Base-by-base conservation (phyloP, 2,329 filamentous ascomycete species). In the Botrytis deweyae region DNA sequence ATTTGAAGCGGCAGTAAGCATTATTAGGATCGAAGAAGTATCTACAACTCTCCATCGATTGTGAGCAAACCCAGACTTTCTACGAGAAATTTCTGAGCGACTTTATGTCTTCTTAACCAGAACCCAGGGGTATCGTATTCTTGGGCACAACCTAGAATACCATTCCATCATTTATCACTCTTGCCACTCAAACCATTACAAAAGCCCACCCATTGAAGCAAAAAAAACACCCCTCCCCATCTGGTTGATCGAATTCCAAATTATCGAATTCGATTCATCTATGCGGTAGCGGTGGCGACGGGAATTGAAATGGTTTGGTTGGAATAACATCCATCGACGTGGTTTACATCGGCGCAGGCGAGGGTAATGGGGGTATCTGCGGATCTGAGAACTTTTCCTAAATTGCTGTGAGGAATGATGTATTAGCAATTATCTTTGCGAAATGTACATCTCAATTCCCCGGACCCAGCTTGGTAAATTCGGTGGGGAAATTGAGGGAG, bases 321-420 rank as follows among this genome's bases (percentile, higher is more conserved):
- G 3, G 71, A 73, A 36, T 29, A 70, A 9, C 72, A 73, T 73
- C 72, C 72, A 70, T 73, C 72, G 20, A 64, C 40, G 14, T 63
- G 55, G 25, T 73, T 70, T 20, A 73, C 72, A 58, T 73, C 72
- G 20, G 72, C 59, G 67, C 72, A 73, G n/a, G 1, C 29, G 29
- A 73, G 72, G 25, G 36, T 22, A 16, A 73, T 42, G n/a, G 33
- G 40, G 5, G n/a, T 63, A 10, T 36, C 22, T 52, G 33, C 66
- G 20, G 72, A 73, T 62, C 46, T n/a, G 66, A 58, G 46, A 33
- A 70, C 33, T 22, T n/a, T 10, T 14, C 52, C 65, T 36, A 20
- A 4, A n/a, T 70, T 70, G 46, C 63, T 70, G 36, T 61, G 46
- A 29, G 22, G 25, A 29, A 40, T 52, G 7, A 12, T 33, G 9